Percentiles rank a stretch among this genome's conserved stretches.
These are phyloP conservation scores for Asterophora lycoperdoides DNA, from an alignment of 768 basidiomycete species.

Conservation along the genomic window DNA sequence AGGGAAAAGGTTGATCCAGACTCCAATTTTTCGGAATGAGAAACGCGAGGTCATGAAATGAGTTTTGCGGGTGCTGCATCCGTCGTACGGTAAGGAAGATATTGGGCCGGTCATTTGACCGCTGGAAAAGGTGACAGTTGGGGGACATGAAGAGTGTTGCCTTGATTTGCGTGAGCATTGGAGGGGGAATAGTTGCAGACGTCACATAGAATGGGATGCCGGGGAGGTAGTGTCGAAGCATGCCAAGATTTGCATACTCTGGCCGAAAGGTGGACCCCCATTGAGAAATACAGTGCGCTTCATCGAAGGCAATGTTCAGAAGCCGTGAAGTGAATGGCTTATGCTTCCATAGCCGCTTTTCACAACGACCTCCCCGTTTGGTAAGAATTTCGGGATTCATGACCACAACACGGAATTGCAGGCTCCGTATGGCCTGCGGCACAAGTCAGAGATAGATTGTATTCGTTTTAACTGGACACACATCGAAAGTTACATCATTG, in stretches of 20 bases:
- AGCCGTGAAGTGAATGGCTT: conserved; percentile 20
- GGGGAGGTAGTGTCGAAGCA: conserved; percentile 10
- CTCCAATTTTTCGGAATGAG: not conserved
- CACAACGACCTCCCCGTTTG: not conserved
- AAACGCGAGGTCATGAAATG: conserved; percentile 3
- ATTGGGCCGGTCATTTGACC: conserved; percentile 8
- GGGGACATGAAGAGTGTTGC: conserved; percentile 8
- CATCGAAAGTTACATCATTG: conserved; percentile 13
- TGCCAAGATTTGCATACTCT: conserved; percentile 23
- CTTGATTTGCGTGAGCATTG: conserved; percentile 14
- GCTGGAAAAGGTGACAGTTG: conserved; percentile 1
- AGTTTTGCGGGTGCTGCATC: conserved; percentile 3
- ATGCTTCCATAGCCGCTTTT: conserved; percentile 12
- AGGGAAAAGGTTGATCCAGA: not conserved
- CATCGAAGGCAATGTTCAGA: conserved; percentile 29
- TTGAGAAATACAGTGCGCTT: conserved; percentile 31
- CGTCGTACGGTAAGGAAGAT: not conserved
- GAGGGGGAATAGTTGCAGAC: conserved; percentile 19
- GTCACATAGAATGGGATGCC: conserved; percentile 15
- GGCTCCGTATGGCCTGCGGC: too few relatives aligned
- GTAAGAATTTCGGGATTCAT: conserved; percentile 17
- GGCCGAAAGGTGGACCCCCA: conserved; percentile 29
- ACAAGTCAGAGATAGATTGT: too few relatives aligned
- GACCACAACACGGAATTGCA: conserved; percentile 15
- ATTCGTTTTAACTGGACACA: too few relatives aligned